Evolutionary conservation across 345 rosid genomes (phyloP), one percentile per base, ranked within the genome.

Genomic region (Luvunga scandens): DNA sequence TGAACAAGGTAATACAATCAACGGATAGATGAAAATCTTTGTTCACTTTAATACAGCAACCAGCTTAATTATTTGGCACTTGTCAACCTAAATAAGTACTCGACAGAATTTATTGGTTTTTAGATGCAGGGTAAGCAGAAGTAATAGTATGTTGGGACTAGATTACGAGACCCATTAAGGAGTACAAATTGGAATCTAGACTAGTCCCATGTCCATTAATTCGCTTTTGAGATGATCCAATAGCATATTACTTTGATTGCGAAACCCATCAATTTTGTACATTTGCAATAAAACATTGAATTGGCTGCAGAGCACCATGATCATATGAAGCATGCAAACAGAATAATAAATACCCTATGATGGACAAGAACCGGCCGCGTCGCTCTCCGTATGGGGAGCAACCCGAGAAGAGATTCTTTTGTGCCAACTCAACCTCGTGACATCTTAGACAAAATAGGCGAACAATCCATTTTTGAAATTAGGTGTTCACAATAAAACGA

Each of bases 341-440:
- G 33, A 66, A 76, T 12, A 76, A 62, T 38, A 45, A 45, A 25
- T 79, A 1, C 57, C 50, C 22, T 24, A 39, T 22, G 80, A 81
- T 34, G 16, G 89, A 82, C 85, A 80, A 80, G 73, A 70, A 4
- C 42, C 9, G 16, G 56, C 87, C 71, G 72, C 19, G 84, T 45
- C 71, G 19, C 59, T 30, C 59, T 59, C 66, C 60, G 10, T 6
- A 5, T 2, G 9, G 66, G 79, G 83, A 68, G 75, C 57, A 75
- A 66, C 61, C 83, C 66, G 80, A 75, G 81, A 75, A 57, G 9
- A 60, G 68, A 77, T 81, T 45, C 69, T 61, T 61, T 77, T 72
- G 25, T 73, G 79, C 79, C 80, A 66, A 63, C 75, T 67, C 72
- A 75, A 70, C 10, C 6, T 72, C 56, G 34, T n/a, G 6, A 33